Base-by-base conservation (phyloP, 2,329 filamentous ascomycete species). In the Botrytis deweyae region DNA sequence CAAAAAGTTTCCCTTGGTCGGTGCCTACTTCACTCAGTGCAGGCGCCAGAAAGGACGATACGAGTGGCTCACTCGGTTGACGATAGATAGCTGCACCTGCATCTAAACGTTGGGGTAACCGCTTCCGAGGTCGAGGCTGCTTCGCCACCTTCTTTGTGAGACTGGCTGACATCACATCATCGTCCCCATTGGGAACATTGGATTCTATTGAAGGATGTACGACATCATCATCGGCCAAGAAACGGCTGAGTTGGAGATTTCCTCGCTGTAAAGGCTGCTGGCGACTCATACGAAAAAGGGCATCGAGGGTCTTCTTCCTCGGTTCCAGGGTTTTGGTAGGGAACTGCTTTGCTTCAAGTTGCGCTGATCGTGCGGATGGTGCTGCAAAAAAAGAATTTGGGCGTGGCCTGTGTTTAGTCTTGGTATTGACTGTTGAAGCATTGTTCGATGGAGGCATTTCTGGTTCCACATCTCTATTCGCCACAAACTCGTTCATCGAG, bases 251-350 rank as follows among this genome's bases (percentile, higher is more conserved):
- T 29, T 81, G 82, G 59, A 82, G 74, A 73, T 82, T 80, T 58
- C 73, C 73, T 14, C 76, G 76, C 33, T 73, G 74, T 38, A 75
- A 75, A 29, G 79, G 82, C 33, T 72, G 76, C 65, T 81, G 83
- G 20, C 80, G 82, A 40, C 80, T 80, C 71, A 80, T 84, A 69
- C 84, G 84, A 79, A 87, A 91, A 38, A 90, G 77, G 38, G 83
- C 84, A 79, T 91, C 89, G 10, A 91, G 81, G 16, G 83, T 81
- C 76, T 82, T 86, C 79, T 91, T 91, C 38, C 83, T 85, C 5
- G 83, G 82, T 69, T 84, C 82, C 75, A 91, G 90, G 16, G 81
- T 82, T 63, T 82, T 73, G 14, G 73, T 65, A n/a, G 77, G 70
- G 75, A 79, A 79, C 12, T 80, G 80, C 36, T 77, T 82, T 44